A percentile compares a stretch with the other conserved stretches of the same genome.
Conservation (phyloP, 2,329 filamentous ascomycete species). For the Zymoseptoria pseudotritici region DNA sequence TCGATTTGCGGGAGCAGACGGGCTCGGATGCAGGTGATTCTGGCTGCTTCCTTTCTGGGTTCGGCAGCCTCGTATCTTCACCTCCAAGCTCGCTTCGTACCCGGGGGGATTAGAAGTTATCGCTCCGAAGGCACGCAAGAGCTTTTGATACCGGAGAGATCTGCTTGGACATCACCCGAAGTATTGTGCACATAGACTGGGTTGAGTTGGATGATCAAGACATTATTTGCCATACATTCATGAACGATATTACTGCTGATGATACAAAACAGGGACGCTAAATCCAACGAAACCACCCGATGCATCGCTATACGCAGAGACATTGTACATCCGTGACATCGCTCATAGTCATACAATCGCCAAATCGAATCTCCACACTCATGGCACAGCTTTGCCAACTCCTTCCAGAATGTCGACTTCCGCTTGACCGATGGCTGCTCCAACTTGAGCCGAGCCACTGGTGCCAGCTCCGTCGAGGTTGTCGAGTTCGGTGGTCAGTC, state of each 20-base stretch:
- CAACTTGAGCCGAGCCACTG: conserved; percentile 11
- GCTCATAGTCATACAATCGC: not conserved
- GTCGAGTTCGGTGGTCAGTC: conserved; percentile 5
- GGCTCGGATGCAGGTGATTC: too few species aligned
- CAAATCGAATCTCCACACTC: not conserved
- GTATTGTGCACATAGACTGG: too few species aligned
- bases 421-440: conserved; percentile 9
- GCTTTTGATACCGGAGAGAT: not conserved
- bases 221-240: not conserved
- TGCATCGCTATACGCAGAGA: not conserved
- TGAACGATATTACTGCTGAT: not conserved
- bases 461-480: conserved; percentile 14
- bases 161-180: not conserved
- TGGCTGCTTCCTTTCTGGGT: too few species aligned
- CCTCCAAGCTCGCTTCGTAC: too few species aligned
- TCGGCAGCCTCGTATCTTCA: too few species aligned
- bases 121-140: not conserved
- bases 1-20: too few species aligned
- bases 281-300: not conserved
- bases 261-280: not conserved
- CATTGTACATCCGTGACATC: not conserved
- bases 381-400: conserved; percentile 5
- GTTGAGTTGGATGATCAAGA: too few species aligned
- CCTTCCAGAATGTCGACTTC: conserved; percentile 15
- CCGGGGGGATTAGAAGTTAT: too few species aligned